A percentile compares a stretch with the other conserved stretches of the same genome.
phyloP scores from a whole-genome alignment of 805 yeast species.

The Blastobotrys parvus region DNA sequence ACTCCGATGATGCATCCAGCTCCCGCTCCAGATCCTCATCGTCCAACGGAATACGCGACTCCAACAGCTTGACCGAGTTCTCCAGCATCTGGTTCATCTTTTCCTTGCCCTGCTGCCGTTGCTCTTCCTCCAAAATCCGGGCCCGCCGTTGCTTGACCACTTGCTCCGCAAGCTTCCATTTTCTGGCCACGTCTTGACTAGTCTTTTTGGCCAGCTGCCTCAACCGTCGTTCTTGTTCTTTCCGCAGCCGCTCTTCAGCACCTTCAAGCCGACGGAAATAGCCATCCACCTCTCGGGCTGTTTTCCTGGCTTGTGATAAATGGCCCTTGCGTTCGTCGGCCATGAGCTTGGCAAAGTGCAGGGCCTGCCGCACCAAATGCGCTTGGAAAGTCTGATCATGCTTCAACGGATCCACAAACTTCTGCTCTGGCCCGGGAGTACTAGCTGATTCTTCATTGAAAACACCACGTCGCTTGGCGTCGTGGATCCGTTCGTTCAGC shows the following conservation, averaged over 20 bases:
- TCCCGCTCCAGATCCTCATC: constrained; percentile 13
- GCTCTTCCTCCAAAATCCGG: constrained; percentile 55
- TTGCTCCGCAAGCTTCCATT: constrained; percentile 86
- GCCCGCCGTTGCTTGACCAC: constrained; percentile 65
- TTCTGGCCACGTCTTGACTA: constrained; percentile 74
- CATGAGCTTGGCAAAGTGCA: constrained; percentile 59
- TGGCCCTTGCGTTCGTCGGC: constrained; percentile 57
- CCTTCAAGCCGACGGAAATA: constrained; percentile 83
- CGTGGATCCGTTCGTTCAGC: constrained; percentile 36
- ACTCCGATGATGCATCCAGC: constrained; percentile 25
- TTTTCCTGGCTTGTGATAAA: constrained; percentile 57
- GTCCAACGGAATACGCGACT: constrained; percentile 46
- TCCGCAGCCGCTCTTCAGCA: constrained; percentile 73
- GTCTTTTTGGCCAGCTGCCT: constrained; percentile 70
- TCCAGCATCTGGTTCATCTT: constrained; percentile 82
- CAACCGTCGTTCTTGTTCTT: constrained; percentile 66
- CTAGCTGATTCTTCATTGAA: constrained; percentile 7
- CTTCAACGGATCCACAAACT: constrained; percentile 41
- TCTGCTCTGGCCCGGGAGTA: constrained; percentile 11
- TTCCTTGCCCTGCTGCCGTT: constrained; percentile 73
- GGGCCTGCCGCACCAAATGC: constrained; percentile 67
- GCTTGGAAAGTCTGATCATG: constrained; percentile 40
- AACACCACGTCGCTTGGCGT: constrained; percentile 35
- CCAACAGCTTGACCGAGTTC: constrained; percentile 82
- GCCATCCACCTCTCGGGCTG: constrained; percentile 74